Conservation (phyloP, 1,139 yeast genomes). For the Casaregolazyma lundiana region DNA sequence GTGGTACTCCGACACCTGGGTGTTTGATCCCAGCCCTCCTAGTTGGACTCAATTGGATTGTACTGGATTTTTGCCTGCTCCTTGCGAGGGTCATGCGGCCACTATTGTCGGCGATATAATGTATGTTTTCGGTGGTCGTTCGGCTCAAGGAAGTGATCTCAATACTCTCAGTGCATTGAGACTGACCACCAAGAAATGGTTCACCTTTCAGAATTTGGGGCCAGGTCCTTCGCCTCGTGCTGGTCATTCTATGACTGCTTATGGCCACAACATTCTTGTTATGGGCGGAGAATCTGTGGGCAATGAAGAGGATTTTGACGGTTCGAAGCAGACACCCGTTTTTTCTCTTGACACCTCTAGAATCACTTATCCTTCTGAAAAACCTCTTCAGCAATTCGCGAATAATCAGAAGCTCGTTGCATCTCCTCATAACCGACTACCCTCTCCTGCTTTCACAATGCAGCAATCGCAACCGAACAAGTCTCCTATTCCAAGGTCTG, state of each 20-base stretch:
- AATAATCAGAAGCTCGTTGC: not conserved
- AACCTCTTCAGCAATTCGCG: slow-evolving; percentile 9
- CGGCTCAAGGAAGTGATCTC: slow-evolving; percentile 65
- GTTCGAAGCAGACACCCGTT: slow-evolving; percentile 30
- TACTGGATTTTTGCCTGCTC: slow-evolving; percentile 68
- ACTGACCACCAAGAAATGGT: slow-evolving; percentile 68
- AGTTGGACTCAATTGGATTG: slow-evolving; percentile 54
- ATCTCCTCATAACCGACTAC: not conserved
- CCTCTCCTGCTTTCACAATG: not conserved
- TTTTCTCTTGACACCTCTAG: slow-evolving; percentile 39
- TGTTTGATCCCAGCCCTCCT: slow-evolving; percentile 65
- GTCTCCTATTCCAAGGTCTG: slow-evolving; percentile 2
- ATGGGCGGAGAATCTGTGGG: slow-evolving; percentile 76
- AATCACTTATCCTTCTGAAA: slow-evolving; percentile 35
- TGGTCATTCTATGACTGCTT: slow-evolving; percentile 87
- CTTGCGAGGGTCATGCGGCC: slow-evolving; percentile 90
- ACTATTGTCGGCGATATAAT: slow-evolving; percentile 73
- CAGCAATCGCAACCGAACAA: not conserved
- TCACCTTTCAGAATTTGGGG: slow-evolving; percentile 52
- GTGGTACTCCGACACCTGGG: slow-evolving; percentile 75
- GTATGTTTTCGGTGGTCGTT: slow-evolving; percentile 89
- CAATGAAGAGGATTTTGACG: slow-evolving; percentile 24
- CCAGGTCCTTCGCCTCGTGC: slow-evolving; percentile 79
- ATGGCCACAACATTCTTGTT: slow-evolving; percentile 66
- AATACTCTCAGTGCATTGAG: slow-evolving; percentile 73